phyloP scores from a whole-genome alignment of 2,329 filamentous ascomycete species.

The Colletotrichum paranaense region DNA sequence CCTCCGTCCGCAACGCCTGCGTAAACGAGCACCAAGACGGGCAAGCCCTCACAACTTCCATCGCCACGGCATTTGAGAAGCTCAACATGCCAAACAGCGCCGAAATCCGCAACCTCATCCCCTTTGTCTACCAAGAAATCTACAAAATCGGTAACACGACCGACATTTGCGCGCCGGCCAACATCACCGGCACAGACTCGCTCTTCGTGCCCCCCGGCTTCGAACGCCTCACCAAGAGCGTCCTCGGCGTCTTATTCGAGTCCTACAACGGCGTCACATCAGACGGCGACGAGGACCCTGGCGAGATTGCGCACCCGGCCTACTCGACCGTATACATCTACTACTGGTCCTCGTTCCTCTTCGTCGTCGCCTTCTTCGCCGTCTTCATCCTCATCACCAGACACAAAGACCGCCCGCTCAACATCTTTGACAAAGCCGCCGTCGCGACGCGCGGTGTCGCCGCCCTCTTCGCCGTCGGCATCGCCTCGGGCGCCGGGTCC shows the following conservation, averaged over 20 bases:
- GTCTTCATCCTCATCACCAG: conserved; percentile 29
- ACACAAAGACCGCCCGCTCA: conserved; percentile 28
- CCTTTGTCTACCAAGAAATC: conserved; percentile 21
- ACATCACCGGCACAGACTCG: background rate
- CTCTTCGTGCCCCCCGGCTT: conserved; percentile 6
- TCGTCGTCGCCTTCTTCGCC: conserved; percentile 21
- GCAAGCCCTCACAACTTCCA: background rate
- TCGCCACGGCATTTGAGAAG: conserved; percentile 8
- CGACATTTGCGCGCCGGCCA: conserved; percentile 5
- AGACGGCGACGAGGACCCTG: background rate
- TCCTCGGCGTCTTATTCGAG: conserved; percentile 23
- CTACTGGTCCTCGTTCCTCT: conserved; percentile 29
- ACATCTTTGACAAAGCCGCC: conserved; percentile 26
- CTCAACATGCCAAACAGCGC: conserved; percentile 22
- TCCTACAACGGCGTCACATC: conserved; percentile 22
- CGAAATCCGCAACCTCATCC: conserved; percentile 6
- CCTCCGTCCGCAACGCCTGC: conserved; percentile 12
- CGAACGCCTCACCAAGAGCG: background rate
- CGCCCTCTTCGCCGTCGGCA: conserved; percentile 9
- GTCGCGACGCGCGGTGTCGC: conserved; percentile 7
- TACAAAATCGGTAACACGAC: conserved; percentile 25
- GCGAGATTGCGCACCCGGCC: conserved; percentile 13
- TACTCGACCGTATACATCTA: conserved; percentile 30
- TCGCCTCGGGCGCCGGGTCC: conserved; percentile 20
- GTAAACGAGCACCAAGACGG: conserved; percentile 21